Evolutionary conservation across 495 filamentous ascomycete species (phyloP), one percentile per base, ranked within the genome.

Genomic region (Baudoinia panamericana): DNA sequence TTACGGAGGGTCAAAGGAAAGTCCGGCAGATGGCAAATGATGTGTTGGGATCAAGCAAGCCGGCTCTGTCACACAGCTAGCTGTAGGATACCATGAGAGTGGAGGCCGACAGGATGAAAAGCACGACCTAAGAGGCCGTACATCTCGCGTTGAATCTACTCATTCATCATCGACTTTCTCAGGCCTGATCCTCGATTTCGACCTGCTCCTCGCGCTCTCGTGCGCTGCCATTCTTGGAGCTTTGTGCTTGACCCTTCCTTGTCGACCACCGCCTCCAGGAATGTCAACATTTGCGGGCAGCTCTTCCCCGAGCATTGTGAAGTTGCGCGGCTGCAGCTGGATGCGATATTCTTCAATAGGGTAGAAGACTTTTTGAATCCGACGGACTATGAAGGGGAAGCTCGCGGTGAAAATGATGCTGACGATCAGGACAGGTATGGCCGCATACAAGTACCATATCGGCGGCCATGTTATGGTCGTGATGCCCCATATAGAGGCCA

Each of bases 241-340:
- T 20, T 37, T 39, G 4, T 20, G 16, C 34, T 39, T 45, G 4
- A 32, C 42, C 34, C 26, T 37, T 5, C 33, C 26, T 5, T 35
- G n/a, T 20, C 39, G 39, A 25, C 22, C 32, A 19, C 42, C 29
- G 13, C 38, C 43, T n/a, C n/a, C n/a, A 17, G 43, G 25, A 18
- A 39, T 16, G 39, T 51, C 39, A 13, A 43, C 43, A 29, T 25
- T 43, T 19, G 41, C 36, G n/a, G 51, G 51, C 11, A 54, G 25
- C 38, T 50, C 46, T 8, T 50, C 51, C 1, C 51, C 51, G 31
- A 54, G 25, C 51, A 54, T 46, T 8, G 51, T 50, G 28, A 54
- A 54, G 24, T 45, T 44, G 4, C 39, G 32, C 11, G 46, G 46
- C 24, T 34, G 20, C 18, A 54, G 30, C 5, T 29, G 20, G 5